Conservation (phyloP, 208 protist genomes). For the Novymonas esmeraldas region DNA sequence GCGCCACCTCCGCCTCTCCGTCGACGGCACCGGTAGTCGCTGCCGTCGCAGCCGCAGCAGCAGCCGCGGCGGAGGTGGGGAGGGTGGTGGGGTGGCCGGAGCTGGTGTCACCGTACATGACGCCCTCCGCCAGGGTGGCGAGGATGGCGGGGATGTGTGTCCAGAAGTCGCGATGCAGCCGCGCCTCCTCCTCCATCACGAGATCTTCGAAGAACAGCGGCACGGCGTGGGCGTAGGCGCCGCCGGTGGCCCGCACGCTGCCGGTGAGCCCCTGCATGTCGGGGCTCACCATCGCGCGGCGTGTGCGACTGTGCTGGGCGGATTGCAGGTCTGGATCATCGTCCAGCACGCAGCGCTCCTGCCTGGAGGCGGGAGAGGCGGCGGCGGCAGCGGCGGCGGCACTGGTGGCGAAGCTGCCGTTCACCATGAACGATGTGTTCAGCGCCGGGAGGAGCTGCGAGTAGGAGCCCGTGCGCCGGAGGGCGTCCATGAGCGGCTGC, state of each 20-base stretch:
- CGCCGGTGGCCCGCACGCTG: background rate
- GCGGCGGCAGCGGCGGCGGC: too few species aligned
- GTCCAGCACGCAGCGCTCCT: background rate
- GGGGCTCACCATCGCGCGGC: background rate
- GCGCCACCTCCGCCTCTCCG: too few species aligned
- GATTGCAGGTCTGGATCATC: slow-evolving; percentile 1
- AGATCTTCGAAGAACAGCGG: slow-evolving; percentile 21
- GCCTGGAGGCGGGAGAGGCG: background rate
- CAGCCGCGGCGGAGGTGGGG: background rate
- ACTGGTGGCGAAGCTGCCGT: background rate
- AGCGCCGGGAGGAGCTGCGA: slow-evolving; percentile 9
- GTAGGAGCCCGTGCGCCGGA: slow-evolving; percentile 30
- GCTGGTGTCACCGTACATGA: slow-evolving; percentile 36
- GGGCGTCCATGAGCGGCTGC: slow-evolving; percentile 29
- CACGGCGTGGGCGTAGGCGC: background rate
- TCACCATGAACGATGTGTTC: background rate
- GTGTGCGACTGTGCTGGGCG: slow-evolving; percentile 5
- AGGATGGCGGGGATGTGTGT: slow-evolving; percentile 38
- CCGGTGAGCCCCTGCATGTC: background rate
- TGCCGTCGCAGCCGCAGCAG: background rate
- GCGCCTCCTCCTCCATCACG: slow-evolving; percentile 24
- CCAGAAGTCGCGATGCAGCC: slow-evolving; percentile 48
- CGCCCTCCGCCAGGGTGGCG: slow-evolving; percentile 32
- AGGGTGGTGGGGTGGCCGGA: background rate
- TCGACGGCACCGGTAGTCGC: too few species aligned